Evolutionary conservation across 352 stramenopile genomes (phyloP), one percentile per base, ranked within the genome.

Genomic region (Blastocystis sp.): DNA sequence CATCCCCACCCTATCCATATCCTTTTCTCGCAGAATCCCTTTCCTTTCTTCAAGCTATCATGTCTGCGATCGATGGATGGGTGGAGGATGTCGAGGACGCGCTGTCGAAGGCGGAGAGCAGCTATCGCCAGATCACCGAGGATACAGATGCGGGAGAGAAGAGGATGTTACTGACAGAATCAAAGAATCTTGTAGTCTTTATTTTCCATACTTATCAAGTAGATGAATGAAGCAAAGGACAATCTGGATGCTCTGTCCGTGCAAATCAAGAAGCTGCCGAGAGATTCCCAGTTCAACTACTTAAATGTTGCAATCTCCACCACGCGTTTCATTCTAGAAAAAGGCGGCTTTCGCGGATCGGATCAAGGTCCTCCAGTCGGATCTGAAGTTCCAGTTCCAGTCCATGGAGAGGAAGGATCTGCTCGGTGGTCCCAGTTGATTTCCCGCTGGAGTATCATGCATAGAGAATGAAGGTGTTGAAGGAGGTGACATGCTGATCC

Each of bases 141-240:
- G 68, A 77, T 62, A 77, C 68, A 48, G 24, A 28, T 7, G 17
- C 43, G 21, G 68, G 60, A 24, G 68, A 77, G 10, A 77, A 77
- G 68, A 40, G 68, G 6, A 77, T 60, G 68, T 40, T 77, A 7
- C 52, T 77, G 19, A 19, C 43, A 6, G 68, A 77, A 3, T 40
- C 68, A 7, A 77, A 60, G 28, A 59, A 48, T 28, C 68, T 77
- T 7, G 68, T 77, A 40, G 6, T 57, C 28, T 6, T 28, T 61
- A 10, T 77, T 28, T 60, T 62, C 60, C n/a, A 61, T 21, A 10
- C 28, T 11, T 57, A 11, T 11, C 11, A 57, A 4, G 45, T 60
- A 77, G 68, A 59, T 77, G 68, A 77, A 77, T 34, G 68, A 77
- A 62, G 68, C 68, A 9, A 77, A 77, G n/a, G 68, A 77, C 52